Evolutionary conservation across 2,329 filamentous ascomycete genomes (phyloP), one percentile per base, ranked within the genome.

Genomic region (Penicillium janthinellum): DNA sequence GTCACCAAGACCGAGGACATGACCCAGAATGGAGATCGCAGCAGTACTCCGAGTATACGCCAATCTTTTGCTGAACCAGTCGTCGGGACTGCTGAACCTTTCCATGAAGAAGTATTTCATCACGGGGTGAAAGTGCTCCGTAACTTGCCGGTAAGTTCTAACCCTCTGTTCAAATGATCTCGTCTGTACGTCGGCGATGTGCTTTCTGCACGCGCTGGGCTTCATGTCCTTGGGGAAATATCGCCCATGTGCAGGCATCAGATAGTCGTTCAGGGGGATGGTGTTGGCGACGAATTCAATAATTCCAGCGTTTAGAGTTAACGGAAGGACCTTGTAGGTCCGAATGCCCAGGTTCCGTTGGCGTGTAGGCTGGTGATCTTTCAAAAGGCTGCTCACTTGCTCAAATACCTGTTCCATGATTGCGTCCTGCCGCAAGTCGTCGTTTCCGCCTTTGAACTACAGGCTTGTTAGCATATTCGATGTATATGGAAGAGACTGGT

Each of bases 321-420:
- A 81, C 0, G 95, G 95, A 2, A 99, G 82, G 6, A 99, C 95
- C 77, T 97, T 97, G 83, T 99, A 99, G 0, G 95, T 98, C 59
- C 96, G 85, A 71, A 99, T 96, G 8, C 90, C 91, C 11, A 99
- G 82, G 64, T 91, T 91, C 5, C 95, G 89, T 71, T 96, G 92
- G 41, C 92, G 89, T 2, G 95, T 97, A 12, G 88, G 85, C 57
- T 91, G 88, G 74, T 98, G 92, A 51, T 91, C 88, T 73, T 91
- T 90, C 28, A 99, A 82, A 22, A 99, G 85, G 54, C 91, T 90
- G 59, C 92, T 98, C 22, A 97, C 95, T 76, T 96, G 92, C 59
- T 93, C 91, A 74, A 99, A 99, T 1, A 99, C 95, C 77, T 99
- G 95, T 76, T 99, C 96, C 96, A 99, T 99, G 81, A 88, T 99